A percentile compares a stretch with the other conserved stretches of the same genome.
These are phyloP conservation scores for Phylloporus sp. DNA, from an alignment of 1,284 basidiomycete species.

Conservation along the genomic window DNA sequence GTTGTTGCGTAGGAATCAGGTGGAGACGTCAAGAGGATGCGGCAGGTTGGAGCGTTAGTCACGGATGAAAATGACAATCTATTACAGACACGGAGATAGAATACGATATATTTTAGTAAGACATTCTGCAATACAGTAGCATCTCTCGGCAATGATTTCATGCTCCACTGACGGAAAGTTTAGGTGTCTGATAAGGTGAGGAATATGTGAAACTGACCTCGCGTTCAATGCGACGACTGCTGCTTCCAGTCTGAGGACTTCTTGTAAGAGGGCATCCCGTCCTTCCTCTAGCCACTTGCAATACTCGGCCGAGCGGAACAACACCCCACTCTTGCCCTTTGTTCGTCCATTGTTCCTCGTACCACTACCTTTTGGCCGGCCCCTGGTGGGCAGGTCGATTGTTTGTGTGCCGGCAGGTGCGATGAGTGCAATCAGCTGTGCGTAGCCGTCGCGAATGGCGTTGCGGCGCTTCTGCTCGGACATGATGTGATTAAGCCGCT, in stretches of 20 bases:
- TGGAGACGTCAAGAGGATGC: no score
- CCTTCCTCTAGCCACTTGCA: constrained; percentile 78
- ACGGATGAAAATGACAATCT: no score
- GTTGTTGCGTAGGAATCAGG: no score
- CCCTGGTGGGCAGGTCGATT: constrained; percentile 75
- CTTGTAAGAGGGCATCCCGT: constrained; percentile 61
- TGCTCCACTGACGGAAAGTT: constrained; percentile 1
- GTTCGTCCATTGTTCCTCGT: constrained; percentile 63
- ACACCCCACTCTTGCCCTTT: constrained; percentile 81
- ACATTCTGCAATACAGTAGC: constrained; percentile 2
- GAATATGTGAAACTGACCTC: constrained; percentile 19
- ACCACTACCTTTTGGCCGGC: constrained; percentile 80
- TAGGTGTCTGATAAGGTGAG: neutral
- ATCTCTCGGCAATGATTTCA: neutral
- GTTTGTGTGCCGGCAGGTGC: constrained; percentile 70
- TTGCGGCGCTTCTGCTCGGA: constrained; percentile 91
- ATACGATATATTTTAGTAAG: constrained; percentile 14
- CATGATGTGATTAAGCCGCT: constrained; percentile 92
- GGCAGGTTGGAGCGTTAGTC: no score
- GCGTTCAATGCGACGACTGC: constrained; percentile 35
- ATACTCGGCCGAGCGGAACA: constrained; percentile 81
- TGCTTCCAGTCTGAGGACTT: constrained; percentile 64
- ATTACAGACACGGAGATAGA: no score
- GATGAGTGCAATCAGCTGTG: constrained; percentile 77
- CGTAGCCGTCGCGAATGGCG: constrained; percentile 88